Evolutionary conservation across 2,329 filamentous ascomycete species (phyloP).

Genomic region (Xylariaceae sp.): DNA sequence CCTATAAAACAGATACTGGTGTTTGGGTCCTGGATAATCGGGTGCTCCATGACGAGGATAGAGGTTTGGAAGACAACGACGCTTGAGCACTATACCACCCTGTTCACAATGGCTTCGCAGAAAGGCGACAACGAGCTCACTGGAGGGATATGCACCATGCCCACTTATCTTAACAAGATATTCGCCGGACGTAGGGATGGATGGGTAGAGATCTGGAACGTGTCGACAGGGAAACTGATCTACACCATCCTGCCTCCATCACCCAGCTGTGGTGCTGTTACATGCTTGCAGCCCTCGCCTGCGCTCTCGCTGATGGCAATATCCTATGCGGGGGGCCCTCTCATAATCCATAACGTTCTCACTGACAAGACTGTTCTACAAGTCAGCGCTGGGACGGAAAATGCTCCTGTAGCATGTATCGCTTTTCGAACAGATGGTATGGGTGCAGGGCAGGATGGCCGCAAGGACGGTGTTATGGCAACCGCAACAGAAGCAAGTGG

Average conservation of each 20-base stretch:
- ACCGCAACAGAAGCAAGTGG: conserved; percentile 80
- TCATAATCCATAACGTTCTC: conserved; percentile 82
- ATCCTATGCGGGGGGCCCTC: conserved; percentile 78
- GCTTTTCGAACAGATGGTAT: conserved; percentile 88
- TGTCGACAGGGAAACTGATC: conserved; percentile 88
- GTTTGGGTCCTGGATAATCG: conserved; percentile 91
- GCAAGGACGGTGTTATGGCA: conserved; percentile 89
- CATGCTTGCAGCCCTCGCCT: conserved; percentile 82
- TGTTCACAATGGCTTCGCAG: conserved; percentile 64
- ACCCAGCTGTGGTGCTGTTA: conserved; percentile 78
- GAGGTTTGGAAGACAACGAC: conserved; percentile 88
- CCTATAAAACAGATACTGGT: conserved; percentile 79
- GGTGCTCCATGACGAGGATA: conserved; percentile 74
- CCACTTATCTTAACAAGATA: conserved; percentile 95
- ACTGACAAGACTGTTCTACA: conserved; percentile 75
- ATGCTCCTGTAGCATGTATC: conserved; percentile 76
- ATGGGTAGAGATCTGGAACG: conserved; percentile 95
- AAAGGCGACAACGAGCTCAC: conserved; percentile 72
- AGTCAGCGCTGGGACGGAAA: conserved; percentile 69
- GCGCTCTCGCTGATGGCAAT: conserved; percentile 86
- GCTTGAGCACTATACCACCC: conserved; percentile 88
- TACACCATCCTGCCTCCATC: conserved; percentile 85
- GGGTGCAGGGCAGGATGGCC: conserved; percentile 86
- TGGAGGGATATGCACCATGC: conserved; percentile 83
- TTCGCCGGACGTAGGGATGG: conserved; percentile 88